Evolutionary conservation across 2,329 filamentous ascomycete genomes (phyloP).

Genomic region (Xylariaceae sp.): DNA sequence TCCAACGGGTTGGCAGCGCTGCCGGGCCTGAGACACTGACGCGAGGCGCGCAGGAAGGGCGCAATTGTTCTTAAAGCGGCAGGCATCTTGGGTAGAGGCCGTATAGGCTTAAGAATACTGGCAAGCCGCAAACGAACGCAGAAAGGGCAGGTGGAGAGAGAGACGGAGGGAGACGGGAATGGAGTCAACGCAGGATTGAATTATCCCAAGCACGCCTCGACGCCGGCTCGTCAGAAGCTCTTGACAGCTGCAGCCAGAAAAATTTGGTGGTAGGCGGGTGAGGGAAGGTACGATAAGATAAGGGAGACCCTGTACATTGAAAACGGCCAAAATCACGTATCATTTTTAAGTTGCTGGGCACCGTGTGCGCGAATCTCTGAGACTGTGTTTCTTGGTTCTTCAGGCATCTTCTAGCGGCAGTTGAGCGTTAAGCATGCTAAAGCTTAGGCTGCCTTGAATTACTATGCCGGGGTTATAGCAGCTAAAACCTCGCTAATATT

Average conservation of each 20-base stretch:
- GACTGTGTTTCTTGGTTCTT: too few relatives aligned
- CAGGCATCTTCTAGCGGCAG: too few relatives aligned
- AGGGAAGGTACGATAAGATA: conserved; percentile 18
- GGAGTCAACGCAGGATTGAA: conserved; percentile 11
- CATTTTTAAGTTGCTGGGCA: too few relatives aligned
- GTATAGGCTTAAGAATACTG: conserved; percentile 10
- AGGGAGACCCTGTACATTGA: neutral
- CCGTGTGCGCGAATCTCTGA: too few relatives aligned
- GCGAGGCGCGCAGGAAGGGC: conserved; percentile 78
- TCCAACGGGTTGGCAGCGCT: conserved; percentile 73
- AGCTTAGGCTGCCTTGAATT: too few relatives aligned
- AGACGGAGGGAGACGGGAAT: conserved; percentile 6
- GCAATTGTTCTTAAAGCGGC: conserved; percentile 71
- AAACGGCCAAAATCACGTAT: too few relatives aligned
- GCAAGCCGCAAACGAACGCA: conserved; percentile 9
- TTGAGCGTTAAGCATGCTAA: too few relatives aligned
- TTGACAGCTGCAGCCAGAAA: conserved; percentile 19
- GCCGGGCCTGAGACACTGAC: conserved; percentile 65
- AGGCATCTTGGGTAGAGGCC: conserved; percentile 60
- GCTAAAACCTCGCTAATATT: too few relatives aligned
- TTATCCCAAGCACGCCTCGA: neutral
- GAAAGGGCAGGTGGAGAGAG: conserved; percentile 8
- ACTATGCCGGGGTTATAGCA: too few relatives aligned
- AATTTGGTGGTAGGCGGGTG: conserved; percentile 7
- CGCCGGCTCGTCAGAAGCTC: conserved; percentile 16